A percentile compares a stretch with the other conserved stretches of the same genome.
Evolutionary conservation across 306 rosid genomes (phyloP).

Genomic region (Citrullus amarus): DNA sequence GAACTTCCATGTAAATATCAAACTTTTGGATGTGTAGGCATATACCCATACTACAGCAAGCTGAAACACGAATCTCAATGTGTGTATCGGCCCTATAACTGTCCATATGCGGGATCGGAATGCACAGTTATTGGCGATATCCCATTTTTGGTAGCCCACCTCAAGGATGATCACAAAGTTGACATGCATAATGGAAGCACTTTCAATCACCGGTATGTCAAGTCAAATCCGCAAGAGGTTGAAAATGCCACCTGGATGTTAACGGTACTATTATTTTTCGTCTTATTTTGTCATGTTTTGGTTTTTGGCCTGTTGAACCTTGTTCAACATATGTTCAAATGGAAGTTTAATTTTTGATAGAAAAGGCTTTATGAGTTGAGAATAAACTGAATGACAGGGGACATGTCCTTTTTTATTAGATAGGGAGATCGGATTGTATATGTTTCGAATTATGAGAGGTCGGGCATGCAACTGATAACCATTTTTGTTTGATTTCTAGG

Average conservation of each 20-base stretch:
- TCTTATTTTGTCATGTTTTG: neutral
- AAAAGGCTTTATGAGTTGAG: neutral
- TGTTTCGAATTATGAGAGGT: neutral
- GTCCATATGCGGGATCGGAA: constrained; percentile 96
- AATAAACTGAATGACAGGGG: neutral
- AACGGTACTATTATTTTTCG: constrained; percentile 24
- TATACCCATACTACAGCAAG: constrained; percentile 91
- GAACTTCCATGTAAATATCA: constrained; percentile 90
- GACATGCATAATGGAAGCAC: constrained; percentile 96
- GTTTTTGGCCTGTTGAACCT: neutral
- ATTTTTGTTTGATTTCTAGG: constrained; percentile 29
- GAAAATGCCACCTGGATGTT: constrained; percentile 98
- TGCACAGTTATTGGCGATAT: constrained; percentile 72
- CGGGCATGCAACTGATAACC: neutral
- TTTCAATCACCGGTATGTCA: constrained; percentile 90
- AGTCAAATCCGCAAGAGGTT: constrained; percentile 90
- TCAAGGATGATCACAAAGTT: constrained; percentile 85
- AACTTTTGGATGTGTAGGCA: constrained; percentile 64
- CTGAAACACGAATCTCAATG: constrained; percentile 86
- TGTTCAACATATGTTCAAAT: neutral
- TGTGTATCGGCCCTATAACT: constrained; percentile 60
- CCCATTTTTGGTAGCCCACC: constrained; percentile 66
- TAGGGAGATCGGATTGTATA: neutral
- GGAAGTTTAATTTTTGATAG: neutral
- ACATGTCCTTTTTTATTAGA: neutral